Conservation (phyloP, 306 rosid species). For the Gillenia trifoliata region DNA sequence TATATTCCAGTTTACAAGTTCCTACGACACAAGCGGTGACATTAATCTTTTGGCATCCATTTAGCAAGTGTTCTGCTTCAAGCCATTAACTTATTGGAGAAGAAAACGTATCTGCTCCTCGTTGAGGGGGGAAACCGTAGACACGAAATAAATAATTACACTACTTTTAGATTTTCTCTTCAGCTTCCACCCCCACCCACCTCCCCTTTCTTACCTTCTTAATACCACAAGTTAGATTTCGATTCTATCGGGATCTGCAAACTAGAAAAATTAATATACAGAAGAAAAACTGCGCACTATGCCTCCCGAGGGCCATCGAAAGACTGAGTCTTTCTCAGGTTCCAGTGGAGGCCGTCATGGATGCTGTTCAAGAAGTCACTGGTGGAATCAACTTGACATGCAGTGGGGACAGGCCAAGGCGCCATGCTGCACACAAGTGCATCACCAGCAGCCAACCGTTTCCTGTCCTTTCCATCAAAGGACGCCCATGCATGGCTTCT, state of each 20-base stretch:
- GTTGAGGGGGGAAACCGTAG: not conserved
- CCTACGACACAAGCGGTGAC: not conserved
- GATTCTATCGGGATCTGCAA: not conserved
- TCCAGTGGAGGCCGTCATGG: constrained; percentile 96
- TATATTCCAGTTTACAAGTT: not conserved
- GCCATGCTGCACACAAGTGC: constrained; percentile 98
- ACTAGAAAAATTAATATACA: not conserved
- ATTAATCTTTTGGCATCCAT: not conserved
- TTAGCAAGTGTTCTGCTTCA: not conserved
- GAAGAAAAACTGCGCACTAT: constrained; percentile 13
- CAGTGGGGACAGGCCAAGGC: constrained; percentile 98
- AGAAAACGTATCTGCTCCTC: not conserved
- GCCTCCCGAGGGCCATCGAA: constrained; percentile 70
- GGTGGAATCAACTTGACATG: constrained; percentile 80
- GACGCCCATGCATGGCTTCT: constrained; percentile 96
- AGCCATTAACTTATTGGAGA: not conserved
- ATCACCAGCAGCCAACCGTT: constrained; percentile 75
- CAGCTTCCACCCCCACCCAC: not conserved
- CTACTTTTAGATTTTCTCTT: not conserved
- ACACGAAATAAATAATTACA: not conserved
- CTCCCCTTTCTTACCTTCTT: not conserved
- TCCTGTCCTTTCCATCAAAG: constrained; percentile 91
- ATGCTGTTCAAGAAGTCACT: constrained; percentile 81
- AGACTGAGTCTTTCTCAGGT: constrained; percentile 77
- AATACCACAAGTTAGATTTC: not conserved